Conservation (phyloP, 2,329 filamentous ascomycete genomes). For the Botrytis medusae region DNA sequence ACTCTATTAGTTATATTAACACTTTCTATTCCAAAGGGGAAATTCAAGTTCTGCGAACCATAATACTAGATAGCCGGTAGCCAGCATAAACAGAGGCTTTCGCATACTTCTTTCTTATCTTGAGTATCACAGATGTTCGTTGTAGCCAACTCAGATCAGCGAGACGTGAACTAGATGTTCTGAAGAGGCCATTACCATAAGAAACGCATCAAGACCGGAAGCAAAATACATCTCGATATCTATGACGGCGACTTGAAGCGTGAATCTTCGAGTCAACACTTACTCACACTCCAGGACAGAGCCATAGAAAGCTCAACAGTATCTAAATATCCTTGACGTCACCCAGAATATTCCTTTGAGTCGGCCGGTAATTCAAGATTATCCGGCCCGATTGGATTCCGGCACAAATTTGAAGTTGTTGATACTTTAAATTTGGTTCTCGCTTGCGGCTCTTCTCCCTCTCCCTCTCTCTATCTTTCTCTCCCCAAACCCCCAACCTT, state of each 20-base stretch:
- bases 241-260: background rate
- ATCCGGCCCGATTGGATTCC: background rate
- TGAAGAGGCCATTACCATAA: background rate
- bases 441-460: background rate
- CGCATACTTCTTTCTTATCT: background rate
- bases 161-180: background rate
- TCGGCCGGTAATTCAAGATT: background rate
- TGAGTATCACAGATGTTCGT: too few species aligned
- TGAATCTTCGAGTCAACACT: background rate
- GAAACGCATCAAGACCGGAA: rapidly evolving
- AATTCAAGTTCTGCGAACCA: background rate
- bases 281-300: background rate
- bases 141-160: background rate
- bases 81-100: background rate
- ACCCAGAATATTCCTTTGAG: background rate
- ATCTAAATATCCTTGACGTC: background rate
- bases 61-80: background rate
- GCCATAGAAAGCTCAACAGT: background rate
- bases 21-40: background rate
- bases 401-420: background rate
- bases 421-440: background rate
- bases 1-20: background rate
- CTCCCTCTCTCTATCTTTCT: background rate
- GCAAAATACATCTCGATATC: background rate
- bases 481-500: background rate